A percentile compares a stretch with the other conserved stretches of the same genome.
These are phyloP conservation scores for Clohesyomyces aquaticus DNA, from an alignment of 495 filamentous ascomycete species.

Conservation along the genomic window DNA sequence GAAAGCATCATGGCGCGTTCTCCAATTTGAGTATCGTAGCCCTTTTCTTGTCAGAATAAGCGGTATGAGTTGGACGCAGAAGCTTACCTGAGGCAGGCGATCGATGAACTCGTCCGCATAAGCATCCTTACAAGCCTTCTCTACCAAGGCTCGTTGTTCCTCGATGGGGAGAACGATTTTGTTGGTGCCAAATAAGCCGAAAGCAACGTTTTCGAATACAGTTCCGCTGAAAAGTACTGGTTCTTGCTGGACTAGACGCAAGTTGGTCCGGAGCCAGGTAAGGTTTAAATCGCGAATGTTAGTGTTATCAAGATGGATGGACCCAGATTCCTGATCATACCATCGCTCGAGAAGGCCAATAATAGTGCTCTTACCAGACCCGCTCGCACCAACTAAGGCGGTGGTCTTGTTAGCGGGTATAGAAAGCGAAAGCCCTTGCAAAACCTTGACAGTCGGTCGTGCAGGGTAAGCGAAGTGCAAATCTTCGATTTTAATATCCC, in stretches of 20 bases:
- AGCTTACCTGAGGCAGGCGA: constrained; percentile 51
- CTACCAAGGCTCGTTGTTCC: constrained; percentile 54
- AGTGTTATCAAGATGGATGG: constrained; percentile 75
- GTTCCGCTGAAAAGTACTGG: constrained; percentile 81
- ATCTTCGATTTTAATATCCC: constrained; percentile 75
- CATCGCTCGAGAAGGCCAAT: constrained; percentile 91
- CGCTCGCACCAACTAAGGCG: constrained; percentile 83
- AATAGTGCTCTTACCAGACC: constrained; percentile 91
- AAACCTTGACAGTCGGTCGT: constrained; percentile 82
- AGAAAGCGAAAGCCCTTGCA: constrained; percentile 75
- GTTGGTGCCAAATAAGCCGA: constrained; percentile 84
- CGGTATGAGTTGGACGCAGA: neutral
- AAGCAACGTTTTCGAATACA: constrained; percentile 84
- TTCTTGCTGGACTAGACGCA: constrained; percentile 87
- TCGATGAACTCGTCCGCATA: constrained; percentile 92
- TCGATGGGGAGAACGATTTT: constrained; percentile 37
- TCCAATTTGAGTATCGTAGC: constrained; percentile 92
- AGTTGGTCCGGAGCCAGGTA: constrained; percentile 87
- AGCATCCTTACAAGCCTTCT: constrained; percentile 84
- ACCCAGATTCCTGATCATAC: constrained; percentile 58
- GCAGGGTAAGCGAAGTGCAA: constrained; percentile 94
- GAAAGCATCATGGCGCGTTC: constrained; percentile 91
- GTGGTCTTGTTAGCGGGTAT: constrained; percentile 89
- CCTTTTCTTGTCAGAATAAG: constrained; percentile 60
- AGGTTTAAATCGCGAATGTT: constrained; percentile 75